Base-by-base conservation (phyloP, 495 filamentous ascomycete species). In the Glutinoglossum americanum region DNA sequence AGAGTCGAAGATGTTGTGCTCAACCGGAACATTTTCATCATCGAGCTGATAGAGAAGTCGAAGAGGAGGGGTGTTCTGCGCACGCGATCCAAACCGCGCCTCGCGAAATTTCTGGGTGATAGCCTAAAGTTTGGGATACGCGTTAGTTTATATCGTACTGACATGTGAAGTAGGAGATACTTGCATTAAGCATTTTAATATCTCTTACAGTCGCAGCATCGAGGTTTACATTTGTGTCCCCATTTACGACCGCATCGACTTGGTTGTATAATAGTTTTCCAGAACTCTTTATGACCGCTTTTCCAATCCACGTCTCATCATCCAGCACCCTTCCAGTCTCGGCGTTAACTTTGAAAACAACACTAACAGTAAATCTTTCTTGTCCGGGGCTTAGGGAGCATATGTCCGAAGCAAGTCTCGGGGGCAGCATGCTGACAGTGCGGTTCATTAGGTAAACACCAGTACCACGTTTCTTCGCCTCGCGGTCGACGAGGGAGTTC, bases 381-480 rank as follows among this genome's bases (percentile, higher is more conserved):
- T 94, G 73, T 17, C 82, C 85, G 15, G 89, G 88, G 51, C 79
- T 80, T 60, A 98, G 71, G 56, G 90, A 89, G 73, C 87, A 92
- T 54, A 97, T 73, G 55, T 96, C 90, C 41, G 79, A 77, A 9
- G 88, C 83, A 56, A 98, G 74, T 66, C 82, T 86, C 0, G 84
- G 74, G 17, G 92, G 92, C 49, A 98, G 78, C 78, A 98, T 78
- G 61, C 89, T 87, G 65, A 94, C 94, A 56, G 85, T 79, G 26
- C 88, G 80, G 70, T 94, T 89, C 69, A 94, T 83, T 55, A 98
- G 73, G 62, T 97, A 89, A 17, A 98, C 92, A 37, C 86, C 89
- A 55, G 92, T 97, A 58, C 90, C 93, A 32, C 92, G 84, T 74
- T 98, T 98, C 79, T 93, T 94, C 0, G 92, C 92, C 71, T 98